phyloP scores from a whole-genome alignment of 2,329 filamentous ascomycete species.

The Didymella exigua region DNA sequence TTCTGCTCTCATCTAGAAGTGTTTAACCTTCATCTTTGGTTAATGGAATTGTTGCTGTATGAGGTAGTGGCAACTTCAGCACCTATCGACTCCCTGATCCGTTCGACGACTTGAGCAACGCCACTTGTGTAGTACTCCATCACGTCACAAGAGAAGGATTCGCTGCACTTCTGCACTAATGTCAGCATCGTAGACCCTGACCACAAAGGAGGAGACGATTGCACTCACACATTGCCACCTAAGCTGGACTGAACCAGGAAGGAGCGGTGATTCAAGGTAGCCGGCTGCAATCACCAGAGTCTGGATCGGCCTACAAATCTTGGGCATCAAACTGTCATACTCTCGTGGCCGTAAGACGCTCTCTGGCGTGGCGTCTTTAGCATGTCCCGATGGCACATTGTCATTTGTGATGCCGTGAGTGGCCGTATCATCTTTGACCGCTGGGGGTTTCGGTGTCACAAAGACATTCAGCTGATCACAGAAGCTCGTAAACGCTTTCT shows the following conservation, averaged over 20 bases:
- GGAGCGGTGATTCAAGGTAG: constrained; percentile 11
- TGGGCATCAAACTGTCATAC: constrained; percentile 3
- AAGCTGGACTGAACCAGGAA: constrained; percentile 10
- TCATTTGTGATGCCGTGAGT: too few relatives aligned
- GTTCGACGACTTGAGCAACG: constrained; percentile 8
- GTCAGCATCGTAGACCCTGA: constrained; percentile 2
- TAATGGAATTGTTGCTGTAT: not conserved
- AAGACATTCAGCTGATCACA: not conserved
- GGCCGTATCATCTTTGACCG: too few relatives aligned
- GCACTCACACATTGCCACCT: constrained; percentile 32
- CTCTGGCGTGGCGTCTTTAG: not conserved
- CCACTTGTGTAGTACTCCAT: constrained; percentile 18
- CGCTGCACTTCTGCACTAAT: constrained; percentile 18
- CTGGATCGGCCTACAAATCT: not conserved
- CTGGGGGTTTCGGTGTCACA: not conserved
- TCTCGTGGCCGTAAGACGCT: too few relatives aligned
- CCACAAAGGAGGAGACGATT: not conserved
- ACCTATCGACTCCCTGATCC: constrained; percentile 16
- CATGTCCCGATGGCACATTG: not conserved
- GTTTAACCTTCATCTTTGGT: constrained; percentile 17
- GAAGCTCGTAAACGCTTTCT: not conserved
- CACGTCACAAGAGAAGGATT: constrained; percentile 22
- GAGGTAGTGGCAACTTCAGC: constrained; percentile 3
- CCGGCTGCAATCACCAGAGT: not conserved
- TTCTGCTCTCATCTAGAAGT: not conserved